These are phyloP conservation scores for Stylosanthes scabra DNA, from an alignment of 331 rosid species.

Conservation along the genomic window DNA sequence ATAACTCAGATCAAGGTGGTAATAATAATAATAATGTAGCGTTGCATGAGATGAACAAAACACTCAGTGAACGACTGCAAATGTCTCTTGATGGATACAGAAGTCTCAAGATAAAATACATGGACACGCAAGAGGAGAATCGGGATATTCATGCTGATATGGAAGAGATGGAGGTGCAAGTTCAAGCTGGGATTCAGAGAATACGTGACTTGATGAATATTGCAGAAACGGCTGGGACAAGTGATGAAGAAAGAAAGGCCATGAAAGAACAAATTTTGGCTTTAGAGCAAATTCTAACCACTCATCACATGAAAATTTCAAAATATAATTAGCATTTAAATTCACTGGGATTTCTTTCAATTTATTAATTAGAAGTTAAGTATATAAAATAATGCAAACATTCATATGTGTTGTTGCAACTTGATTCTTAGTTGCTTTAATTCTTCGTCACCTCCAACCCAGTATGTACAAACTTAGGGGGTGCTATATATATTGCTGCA, in stretches of 20 bases:
- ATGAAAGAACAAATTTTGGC: slow-evolving; percentile 55
- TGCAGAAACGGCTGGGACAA: slow-evolving; percentile 40
- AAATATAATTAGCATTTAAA: slow-evolving; percentile 18
- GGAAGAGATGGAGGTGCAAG: slow-evolving; percentile 68
- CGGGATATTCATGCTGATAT: slow-evolving; percentile 43
- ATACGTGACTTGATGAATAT: slow-evolving; percentile 42
- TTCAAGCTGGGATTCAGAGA: slow-evolving; percentile 60
- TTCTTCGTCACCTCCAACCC: not conserved
- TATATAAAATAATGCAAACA: not conserved
- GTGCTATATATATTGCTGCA: not conserved
- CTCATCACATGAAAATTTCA: slow-evolving; percentile 54
- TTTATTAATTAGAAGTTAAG: not conserved
- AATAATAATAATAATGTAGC: slow-evolving; percentile 36
- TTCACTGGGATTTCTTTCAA: not conserved
- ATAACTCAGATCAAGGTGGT: slow-evolving; percentile 54
- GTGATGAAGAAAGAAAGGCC: slow-evolving; percentile 30
- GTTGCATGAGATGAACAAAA: slow-evolving; percentile 72
- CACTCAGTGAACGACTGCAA: slow-evolving; percentile 66
- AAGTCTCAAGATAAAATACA: slow-evolving; percentile 64
- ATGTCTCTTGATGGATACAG: slow-evolving; percentile 72
- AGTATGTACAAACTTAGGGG: not conserved
- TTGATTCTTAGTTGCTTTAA: not conserved
- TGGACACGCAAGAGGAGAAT: slow-evolving; percentile 60
- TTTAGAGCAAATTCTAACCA: slow-evolving; percentile 53
- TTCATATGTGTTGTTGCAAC: not conserved